Evolutionary conservation across 345 rosid species (phyloP).

Genomic region (Euphorbia peplus): DNA sequence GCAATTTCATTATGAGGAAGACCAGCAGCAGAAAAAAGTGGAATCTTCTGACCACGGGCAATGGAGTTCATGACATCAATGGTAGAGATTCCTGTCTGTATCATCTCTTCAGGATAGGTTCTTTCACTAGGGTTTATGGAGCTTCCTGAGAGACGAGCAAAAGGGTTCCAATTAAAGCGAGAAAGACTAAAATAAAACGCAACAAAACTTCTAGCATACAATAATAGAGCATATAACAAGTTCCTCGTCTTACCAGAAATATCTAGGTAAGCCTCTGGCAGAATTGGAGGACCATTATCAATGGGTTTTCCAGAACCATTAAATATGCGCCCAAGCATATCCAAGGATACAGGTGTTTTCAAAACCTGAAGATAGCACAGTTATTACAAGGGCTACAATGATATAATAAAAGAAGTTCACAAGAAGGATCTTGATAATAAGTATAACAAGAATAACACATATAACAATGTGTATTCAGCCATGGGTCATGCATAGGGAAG

Average conservation of each 20-base stretch:
- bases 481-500: background rate
- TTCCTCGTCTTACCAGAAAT: slow-evolving; percentile 57
- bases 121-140: slow-evolving; percentile 98
- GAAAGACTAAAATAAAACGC: background rate
- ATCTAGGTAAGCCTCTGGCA: slow-evolving; percentile 91
- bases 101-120: slow-evolving; percentile 99
- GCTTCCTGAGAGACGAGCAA: slow-evolving; percentile 49
- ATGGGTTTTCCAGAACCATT: slow-evolving; percentile 97
- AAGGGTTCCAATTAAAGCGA: background rate
- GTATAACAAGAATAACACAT: background rate
- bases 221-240: slow-evolving; percentile 13
- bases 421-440: background rate
- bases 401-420: background rate
- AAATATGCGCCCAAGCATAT: slow-evolving; percentile 96
- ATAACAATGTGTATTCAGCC: background rate
- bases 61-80: slow-evolving; percentile 98
- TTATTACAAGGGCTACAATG: background rate
- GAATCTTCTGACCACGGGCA: slow-evolving; percentile 98
- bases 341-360: slow-evolving; percentile 89
- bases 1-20: slow-evolving; percentile 98
- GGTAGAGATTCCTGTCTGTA: slow-evolving; percentile 96
- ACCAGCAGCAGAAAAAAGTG: slow-evolving; percentile 99
- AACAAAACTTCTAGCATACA: background rate
- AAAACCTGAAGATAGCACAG: slow-evolving; percentile 52
- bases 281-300: slow-evolving; percentile 91